Conservation (phyloP, 1,284 basidiomycete genomes). For the Fomes fomentarius region DNA sequence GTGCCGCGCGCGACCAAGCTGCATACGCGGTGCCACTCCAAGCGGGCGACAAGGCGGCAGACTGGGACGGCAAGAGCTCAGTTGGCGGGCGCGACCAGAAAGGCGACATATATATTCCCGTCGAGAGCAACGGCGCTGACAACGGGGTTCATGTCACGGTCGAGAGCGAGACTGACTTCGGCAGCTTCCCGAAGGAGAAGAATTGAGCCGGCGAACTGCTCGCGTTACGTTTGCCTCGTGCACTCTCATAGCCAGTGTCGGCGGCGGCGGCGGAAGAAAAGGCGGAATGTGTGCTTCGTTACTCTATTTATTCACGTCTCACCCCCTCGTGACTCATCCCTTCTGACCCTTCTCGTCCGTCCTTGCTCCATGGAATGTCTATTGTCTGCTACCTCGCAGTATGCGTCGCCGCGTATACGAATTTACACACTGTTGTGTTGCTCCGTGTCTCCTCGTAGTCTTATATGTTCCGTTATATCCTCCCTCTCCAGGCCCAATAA, state of each 20-base stretch:
- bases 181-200: constrained; percentile 20
- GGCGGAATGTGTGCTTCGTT: neutral
- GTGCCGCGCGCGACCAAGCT: constrained; percentile 35
- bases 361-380: neutral
- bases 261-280: neutral
- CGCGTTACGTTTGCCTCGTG: too few species aligned
- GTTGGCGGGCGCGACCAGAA: constrained; percentile 53
- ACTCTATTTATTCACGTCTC: constrained; percentile 1
- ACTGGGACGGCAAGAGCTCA: constrained; percentile 58
- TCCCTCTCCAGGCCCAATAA: neutral
- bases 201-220: constrained; percentile 16
- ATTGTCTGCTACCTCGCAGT: neutral
- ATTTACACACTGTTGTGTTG: too few species aligned
- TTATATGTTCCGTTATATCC: neutral
- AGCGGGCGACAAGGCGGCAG: constrained; percentile 56
- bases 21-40: constrained; percentile 67
- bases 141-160: constrained; percentile 39
- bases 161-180: constrained; percentile 36
- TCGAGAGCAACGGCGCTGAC: constrained; percentile 23
- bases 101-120: constrained; percentile 36
- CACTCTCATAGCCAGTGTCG: neutral
- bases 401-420: neutral
- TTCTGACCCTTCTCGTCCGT: too few species aligned
- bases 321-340: neutral
- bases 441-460: neutral